Percentiles rank a stretch among this genome's conserved stretches.
phyloP scores from a whole-genome alignment of 208 protist genomes.

The Wallacemonas sp. region DNA sequence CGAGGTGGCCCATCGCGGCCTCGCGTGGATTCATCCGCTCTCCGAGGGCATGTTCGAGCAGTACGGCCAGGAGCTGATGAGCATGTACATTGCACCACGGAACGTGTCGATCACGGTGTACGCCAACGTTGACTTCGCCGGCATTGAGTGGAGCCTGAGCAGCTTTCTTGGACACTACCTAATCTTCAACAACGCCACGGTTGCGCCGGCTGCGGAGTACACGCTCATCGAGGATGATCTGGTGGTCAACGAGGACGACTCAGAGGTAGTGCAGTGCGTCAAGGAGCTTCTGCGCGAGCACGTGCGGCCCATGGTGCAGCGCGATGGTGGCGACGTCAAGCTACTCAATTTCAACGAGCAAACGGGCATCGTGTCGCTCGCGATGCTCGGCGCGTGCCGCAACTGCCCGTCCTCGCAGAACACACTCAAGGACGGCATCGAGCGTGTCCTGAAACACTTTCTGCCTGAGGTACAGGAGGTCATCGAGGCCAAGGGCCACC shows the following conservation, averaged over 20 bases:
- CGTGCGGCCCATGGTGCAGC: conserved; percentile 92
- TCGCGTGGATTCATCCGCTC: conserved; percentile 87
- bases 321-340: conserved; percentile 93
- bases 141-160: conserved; percentile 87
- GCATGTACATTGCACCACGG: conserved; percentile 81
- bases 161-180: conserved; percentile 90
- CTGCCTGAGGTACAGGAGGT: conserved; percentile 83
- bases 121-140: conserved; percentile 67
- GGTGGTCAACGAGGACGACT: conserved; percentile 58
- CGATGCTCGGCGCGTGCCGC: conserved; percentile 91
- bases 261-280: conserved; percentile 91
- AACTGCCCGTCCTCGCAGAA: conserved; percentile 89
- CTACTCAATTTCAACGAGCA: conserved; percentile 85
- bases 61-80: conserved; percentile 80
- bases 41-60: conserved; percentile 88
- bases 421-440: conserved; percentile 92
- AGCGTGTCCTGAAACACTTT: conserved; percentile 93
- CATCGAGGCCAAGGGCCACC: conserved; percentile 53
- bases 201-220: conserved; percentile 77
- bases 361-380: conserved; percentile 87
- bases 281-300: conserved; percentile 93
- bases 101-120: conserved; percentile 78
- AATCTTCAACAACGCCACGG: conserved; percentile 67
- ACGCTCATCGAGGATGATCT: conserved; percentile 87
- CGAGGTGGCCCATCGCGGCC: conserved; percentile 82